Conservation (phyloP, 2,329 filamentous ascomycete genomes). For the Apiospora pterosperma region DNA sequence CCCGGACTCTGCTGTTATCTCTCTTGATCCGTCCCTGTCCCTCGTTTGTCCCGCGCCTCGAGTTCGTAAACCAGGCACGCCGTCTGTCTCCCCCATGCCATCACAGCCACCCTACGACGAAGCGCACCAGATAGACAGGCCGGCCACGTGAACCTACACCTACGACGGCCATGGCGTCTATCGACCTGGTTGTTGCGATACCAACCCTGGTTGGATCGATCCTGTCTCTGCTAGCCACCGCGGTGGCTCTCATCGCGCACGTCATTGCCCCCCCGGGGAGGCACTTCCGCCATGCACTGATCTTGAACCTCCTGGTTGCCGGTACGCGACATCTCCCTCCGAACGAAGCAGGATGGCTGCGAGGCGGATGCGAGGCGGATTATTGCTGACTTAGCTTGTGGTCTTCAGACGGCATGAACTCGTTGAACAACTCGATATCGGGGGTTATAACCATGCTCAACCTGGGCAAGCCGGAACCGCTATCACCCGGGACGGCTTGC, state of each 20-base stretch:
- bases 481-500: constrained; percentile 28
- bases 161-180: constrained; percentile 5
- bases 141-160: background rate
- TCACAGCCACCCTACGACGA: background rate
- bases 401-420: constrained; percentile 36
- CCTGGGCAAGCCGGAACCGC: constrained; percentile 19
- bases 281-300: background rate
- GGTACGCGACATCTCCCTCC: background rate
- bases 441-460: constrained; percentile 29
- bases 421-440: constrained; percentile 38
- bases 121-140: background rate
- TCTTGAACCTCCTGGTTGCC: background rate
- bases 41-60: too few species aligned
- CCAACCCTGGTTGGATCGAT: background rate
- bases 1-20: too few species aligned
- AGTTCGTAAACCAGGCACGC: too few species aligned
- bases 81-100: background rate
- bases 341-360: too few species aligned
- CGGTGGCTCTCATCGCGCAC: background rate
- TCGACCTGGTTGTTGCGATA: background rate
- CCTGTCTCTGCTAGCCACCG: background rate
- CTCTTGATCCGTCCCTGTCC: too few species aligned
- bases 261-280: background rate
- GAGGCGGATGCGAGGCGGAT: too few species aligned
- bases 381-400: background rate